Base-by-base conservation (phyloP, 805 yeast genomes). In the Candida coquimbonensis region DNA sequence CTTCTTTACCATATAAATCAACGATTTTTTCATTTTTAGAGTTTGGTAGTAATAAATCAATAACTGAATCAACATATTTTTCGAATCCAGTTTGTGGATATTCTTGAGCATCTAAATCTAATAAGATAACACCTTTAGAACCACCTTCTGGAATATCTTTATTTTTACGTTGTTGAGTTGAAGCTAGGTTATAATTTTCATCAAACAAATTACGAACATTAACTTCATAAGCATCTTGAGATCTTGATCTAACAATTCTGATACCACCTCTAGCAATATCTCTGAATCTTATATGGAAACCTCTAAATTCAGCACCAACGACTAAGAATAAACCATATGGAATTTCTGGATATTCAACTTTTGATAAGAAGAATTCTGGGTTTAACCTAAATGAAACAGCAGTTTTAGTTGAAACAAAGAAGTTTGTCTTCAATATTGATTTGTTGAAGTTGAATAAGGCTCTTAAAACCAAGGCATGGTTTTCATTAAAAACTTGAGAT, bases 81-180 rank as follows among this genome's bases (percentile, higher is more conserved):
- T 83, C 85, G 66, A 93, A 91, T 31, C 96, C 87, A 47, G 85
- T 81, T 53, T 80, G 80, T 43, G 95, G 88, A 59, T 82, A 78
- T 36, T 78, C 85, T 65, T 86, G 95, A 21, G 88, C 83, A 38
- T 70, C 70, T 44, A 65, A 51, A 59, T 84, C 90, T 54, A 91
- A 74, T 58, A 91, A 75, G 47, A 93, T 86, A 40, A 93, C 99
- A 70, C 99, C 99, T 66, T 91, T 91, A 36, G 97, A 87, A 34
- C 99, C 99, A 63, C 99, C 98, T 73, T 91, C 99, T 41, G 99
- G 98, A 49, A 91, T 93, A 71, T 91, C 99, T 72, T 91, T 91
- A 71, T 91, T 93, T 69, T 91, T 91, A 54, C 91, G 78, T 71
- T 93, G 99, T 69, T 91, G 99, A 38, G 99, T 91, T 46, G 83